Conservation (phyloP, 2,329 filamentous ascomycete genomes). For the Cucurbitaria berberidis region DNA sequence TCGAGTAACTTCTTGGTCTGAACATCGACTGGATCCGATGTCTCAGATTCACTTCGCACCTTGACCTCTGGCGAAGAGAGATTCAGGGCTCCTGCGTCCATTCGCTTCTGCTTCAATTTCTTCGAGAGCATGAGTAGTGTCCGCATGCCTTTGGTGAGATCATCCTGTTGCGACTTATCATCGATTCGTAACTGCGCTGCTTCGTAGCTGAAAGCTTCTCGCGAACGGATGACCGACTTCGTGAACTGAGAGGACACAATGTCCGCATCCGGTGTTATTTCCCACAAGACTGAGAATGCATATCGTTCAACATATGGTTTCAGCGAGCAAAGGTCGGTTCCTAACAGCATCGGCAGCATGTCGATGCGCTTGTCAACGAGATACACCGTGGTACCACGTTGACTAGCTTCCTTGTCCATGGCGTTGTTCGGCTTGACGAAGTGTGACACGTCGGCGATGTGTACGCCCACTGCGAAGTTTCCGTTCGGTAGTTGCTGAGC, state of each 20-base stretch:
- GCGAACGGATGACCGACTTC: constrained; percentile 96
- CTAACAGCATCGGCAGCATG: constrained; percentile 96
- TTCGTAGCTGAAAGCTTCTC: constrained; percentile 97
- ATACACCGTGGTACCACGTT: constrained; percentile 95
- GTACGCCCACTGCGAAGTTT: constrained; percentile 94
- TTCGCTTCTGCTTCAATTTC: constrained; percentile 91
- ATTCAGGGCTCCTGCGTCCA: constrained; percentile 90
- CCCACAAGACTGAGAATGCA: constrained; percentile 67
- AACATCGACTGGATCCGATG: constrained; percentile 93
- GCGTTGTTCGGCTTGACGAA: constrained; percentile 97
- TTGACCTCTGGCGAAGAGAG: constrained; percentile 98
- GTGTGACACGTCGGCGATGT: constrained; percentile 99
- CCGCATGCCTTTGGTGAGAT: constrained; percentile 88
- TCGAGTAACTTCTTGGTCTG: constrained; percentile 93
- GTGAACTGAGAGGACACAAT: constrained; percentile 87
- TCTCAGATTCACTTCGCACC: constrained; percentile 93
- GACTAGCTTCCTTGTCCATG: constrained; percentile 94
- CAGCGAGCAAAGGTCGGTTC: constrained; percentile 93
- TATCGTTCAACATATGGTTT: constrained; percentile 93
- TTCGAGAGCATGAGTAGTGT: constrained; percentile 86
- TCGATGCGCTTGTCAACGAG: constrained; percentile 99
- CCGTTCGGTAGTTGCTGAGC: constrained; percentile 85
- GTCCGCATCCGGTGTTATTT: constrained; percentile 83
- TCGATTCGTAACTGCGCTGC: constrained; percentile 94
- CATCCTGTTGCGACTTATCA: constrained; percentile 83